phyloP scores from a whole-genome alignment of 2,329 filamentous ascomycete species.

The Aspergillus pseudotamarii region DNA sequence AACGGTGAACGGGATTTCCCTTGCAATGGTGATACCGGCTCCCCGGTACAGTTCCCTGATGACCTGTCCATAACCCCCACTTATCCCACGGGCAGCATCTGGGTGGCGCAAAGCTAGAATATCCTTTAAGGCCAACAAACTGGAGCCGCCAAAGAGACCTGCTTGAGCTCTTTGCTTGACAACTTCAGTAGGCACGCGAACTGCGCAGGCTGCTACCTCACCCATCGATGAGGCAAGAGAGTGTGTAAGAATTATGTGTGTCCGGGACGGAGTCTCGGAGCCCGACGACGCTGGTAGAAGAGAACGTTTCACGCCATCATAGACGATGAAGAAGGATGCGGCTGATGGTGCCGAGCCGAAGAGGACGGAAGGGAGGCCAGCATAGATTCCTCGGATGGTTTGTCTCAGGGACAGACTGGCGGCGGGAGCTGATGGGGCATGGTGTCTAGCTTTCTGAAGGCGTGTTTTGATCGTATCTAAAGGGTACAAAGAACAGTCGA shows the following conservation, averaged over 20 bases:
- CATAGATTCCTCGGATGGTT: conserved; percentile 90
- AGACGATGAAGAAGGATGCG: conserved; percentile 95
- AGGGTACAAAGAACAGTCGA: conserved; percentile 94
- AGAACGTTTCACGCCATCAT: conserved; percentile 72
- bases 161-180: conserved; percentile 97
- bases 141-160: conserved; percentile 73
- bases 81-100: conserved; percentile 35
- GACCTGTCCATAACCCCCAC: conserved; percentile 57
- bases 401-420: conserved; percentile 75
- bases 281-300: conserved; percentile 43
- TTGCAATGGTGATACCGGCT: conserved; percentile 87
- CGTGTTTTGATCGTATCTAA: conserved; percentile 99
- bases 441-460: conserved; percentile 70
- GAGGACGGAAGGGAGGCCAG: conserved; percentile 84
- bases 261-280: conserved; percentile 33
- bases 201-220: conserved; percentile 87
- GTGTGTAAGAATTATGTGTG: conserved; percentile 58
- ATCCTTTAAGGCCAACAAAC: conserved; percentile 65
- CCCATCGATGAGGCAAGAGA: conserved; percentile 85
- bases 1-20: conserved; percentile 95
- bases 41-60: conserved; percentile 87
- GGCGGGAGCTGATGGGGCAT: conserved; percentile 58
- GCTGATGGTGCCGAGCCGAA: conserved; percentile 92
- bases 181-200: conserved; percentile 93
- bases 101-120: conserved; percentile 62